Evolutionary conservation across 768 basidiomycete genomes (phyloP).

Genomic region (Steccherinum ochraceum): DNA sequence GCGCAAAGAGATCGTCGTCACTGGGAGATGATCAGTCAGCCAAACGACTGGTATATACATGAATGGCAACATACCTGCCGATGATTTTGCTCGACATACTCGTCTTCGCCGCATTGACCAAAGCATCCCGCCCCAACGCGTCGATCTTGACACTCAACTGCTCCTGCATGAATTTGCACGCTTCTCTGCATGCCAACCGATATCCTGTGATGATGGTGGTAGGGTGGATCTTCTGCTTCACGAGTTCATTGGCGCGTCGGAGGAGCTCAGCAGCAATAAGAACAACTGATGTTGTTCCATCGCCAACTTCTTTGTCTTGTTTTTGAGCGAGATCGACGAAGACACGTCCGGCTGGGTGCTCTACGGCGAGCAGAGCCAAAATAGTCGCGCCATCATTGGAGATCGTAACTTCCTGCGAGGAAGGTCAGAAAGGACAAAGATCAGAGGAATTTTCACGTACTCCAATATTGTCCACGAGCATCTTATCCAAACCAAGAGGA

Average conservation of each 20-base stretch:
- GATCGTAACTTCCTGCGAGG: conserved; percentile 89
- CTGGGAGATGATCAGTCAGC: conserved; percentile 33
- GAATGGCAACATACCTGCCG: conserved; percentile 87
- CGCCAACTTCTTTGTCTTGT: conserved; percentile 98
- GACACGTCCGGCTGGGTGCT: conserved; percentile 95
- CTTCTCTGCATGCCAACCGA: conserved; percentile 92
- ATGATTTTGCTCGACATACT: conserved; percentile 99
- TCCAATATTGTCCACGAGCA: conserved; percentile 97
- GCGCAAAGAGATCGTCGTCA: conserved; percentile 96
- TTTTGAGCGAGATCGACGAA: conserved; percentile 98
- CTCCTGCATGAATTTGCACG: conserved; percentile 96
- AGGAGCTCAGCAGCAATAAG: conserved; percentile 97
- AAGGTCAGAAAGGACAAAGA: conserved; percentile 7
- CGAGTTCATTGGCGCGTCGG: conserved; percentile 93
- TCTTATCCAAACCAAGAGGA: conserved; percentile 91
- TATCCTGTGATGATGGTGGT: conserved; percentile 99
- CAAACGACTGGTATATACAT: conserved; percentile 28
- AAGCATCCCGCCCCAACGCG: conserved; percentile 80
- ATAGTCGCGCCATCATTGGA: conserved; percentile 99
- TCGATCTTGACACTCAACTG: conserved; percentile 95
- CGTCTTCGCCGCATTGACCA: conserved; percentile 96
- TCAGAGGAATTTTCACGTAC: conserved; percentile 54
- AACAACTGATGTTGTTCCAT: conserved; percentile 98
- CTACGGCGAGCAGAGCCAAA: conserved; percentile 85
- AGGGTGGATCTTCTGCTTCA: conserved; percentile 97